Conservation (phyloP, 2,329 filamentous ascomycete genomes). For the Phaeosphaeriaceae sp. region DNA sequence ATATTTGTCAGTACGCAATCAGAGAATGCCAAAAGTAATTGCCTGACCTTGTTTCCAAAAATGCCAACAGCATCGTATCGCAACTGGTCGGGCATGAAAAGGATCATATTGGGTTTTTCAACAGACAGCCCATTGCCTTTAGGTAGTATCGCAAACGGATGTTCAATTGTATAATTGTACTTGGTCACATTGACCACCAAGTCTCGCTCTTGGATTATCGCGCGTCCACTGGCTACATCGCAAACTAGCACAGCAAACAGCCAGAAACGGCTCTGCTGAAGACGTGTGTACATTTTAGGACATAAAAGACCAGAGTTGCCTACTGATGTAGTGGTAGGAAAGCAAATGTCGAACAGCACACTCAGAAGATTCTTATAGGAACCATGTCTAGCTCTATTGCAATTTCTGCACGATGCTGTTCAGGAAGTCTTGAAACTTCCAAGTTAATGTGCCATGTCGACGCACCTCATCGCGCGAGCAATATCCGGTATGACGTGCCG, state of each 20-base stretch:
- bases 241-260: neutral
- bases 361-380: no score
- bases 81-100: slow-evolving; percentile 59
- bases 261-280: no score
- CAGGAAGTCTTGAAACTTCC: no score
- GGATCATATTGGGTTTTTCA: slow-evolving; percentile 44
- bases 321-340: no score
- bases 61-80: slow-evolving; percentile 52
- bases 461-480: no score
- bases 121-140: neutral
- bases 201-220: neutral
- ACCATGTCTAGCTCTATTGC: no score
- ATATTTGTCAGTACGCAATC: slow-evolving; percentile 24
- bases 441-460: no score
- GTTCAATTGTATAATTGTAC: neutral
- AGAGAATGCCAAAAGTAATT: neutral
- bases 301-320: no score
- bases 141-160: neutral
- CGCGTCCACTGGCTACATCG: neutral
- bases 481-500: no score
- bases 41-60: neutral
- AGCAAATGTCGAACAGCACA: no score
- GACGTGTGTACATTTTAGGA: no score
- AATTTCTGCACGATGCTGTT: no score
- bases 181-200: neutral